phyloP scores from a whole-genome alignment of 73 alveolate genomes.

The Urostyla sp. region DNA sequence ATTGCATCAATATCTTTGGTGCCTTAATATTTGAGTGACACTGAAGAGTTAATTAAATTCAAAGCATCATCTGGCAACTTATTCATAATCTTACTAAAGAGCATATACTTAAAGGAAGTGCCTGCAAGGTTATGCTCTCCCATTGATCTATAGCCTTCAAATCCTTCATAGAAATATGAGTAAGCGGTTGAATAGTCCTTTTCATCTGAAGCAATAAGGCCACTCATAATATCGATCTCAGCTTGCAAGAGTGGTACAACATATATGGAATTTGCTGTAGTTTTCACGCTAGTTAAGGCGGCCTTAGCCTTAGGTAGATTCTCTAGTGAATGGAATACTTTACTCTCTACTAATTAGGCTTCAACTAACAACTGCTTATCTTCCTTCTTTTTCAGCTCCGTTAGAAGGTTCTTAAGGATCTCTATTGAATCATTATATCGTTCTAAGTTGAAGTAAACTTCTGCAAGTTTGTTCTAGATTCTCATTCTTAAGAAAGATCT shows the following conservation, averaged over 20 bases:
- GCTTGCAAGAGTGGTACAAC: slow-evolving; percentile 93
- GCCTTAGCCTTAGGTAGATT: slow-evolving; percentile 89
- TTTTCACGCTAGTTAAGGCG: slow-evolving; percentile 93
- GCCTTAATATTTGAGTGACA: slow-evolving; percentile 85
- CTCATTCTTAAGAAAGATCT: slow-evolving; percentile 78
- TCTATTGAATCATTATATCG: slow-evolving; percentile 66
- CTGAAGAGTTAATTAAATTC: slow-evolving; percentile 74
- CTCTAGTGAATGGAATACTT: slow-evolving; percentile 78
- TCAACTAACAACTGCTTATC: slow-evolving; percentile 81
- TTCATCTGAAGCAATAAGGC: slow-evolving; percentile 92
- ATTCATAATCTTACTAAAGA: slow-evolving; percentile 89
- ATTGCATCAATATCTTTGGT: slow-evolving; percentile 90
- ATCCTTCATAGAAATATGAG: slow-evolving; percentile 94
- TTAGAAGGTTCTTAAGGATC: slow-evolving; percentile 59
- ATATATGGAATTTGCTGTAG: slow-evolving; percentile 89
- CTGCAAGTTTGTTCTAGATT: slow-evolving; percentile 79
- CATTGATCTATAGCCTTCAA: slow-evolving; percentile 89
- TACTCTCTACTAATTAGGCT: slow-evolving; percentile 76
- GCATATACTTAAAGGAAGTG: slow-evolving; percentile 89
- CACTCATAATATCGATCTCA: slow-evolving; percentile 93
- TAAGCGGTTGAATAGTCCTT: slow-evolving; percentile 93
- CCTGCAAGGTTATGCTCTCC: slow-evolving; percentile 81
- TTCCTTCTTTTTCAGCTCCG: slow-evolving; percentile 80
- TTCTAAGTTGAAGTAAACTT: slow-evolving; percentile 59
- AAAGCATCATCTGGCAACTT: slow-evolving; percentile 84